Conservation (phyloP, 169 alveolate species). For the Eimeria praecox region DNA sequence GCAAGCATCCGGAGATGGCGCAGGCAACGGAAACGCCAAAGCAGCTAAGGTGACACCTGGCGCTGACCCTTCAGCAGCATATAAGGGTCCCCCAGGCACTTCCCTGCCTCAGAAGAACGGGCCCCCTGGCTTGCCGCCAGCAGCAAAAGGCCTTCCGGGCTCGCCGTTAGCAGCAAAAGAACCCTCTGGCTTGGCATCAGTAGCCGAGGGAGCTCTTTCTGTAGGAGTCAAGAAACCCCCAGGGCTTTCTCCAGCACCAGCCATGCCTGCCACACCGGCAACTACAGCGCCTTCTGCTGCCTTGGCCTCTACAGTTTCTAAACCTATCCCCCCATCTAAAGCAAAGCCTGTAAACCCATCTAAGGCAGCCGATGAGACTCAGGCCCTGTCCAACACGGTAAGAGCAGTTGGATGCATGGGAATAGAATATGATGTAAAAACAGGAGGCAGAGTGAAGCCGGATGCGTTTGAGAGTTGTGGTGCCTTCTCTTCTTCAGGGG, state of each 20-base stretch:
- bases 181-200: neutral
- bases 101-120: neutral
- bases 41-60: conserved; percentile 23
- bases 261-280: too few species aligned
- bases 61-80: neutral
- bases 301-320: conserved; percentile 1
- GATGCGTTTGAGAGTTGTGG: neutral
- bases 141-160: neutral
- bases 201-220: neutral
- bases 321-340: neutral
- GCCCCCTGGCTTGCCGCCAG: conserved; percentile 4
- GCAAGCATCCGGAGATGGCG: neutral
- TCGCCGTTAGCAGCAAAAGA: neutral
- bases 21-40: neutral
- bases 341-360: neutral
- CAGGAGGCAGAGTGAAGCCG: neutral
- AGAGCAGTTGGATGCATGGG: conserved; percentile 19
- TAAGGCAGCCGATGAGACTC: neutral
- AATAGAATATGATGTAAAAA: neutral
- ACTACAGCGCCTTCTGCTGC: neutral
- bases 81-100: conserved; percentile 8
- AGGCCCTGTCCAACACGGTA: neutral
- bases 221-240: neutral
- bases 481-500: neutral
- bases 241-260: conserved; percentile 9